phyloP scores from a whole-genome alignment of 805 yeast genomes.

The Candida namnaoensis region DNA sequence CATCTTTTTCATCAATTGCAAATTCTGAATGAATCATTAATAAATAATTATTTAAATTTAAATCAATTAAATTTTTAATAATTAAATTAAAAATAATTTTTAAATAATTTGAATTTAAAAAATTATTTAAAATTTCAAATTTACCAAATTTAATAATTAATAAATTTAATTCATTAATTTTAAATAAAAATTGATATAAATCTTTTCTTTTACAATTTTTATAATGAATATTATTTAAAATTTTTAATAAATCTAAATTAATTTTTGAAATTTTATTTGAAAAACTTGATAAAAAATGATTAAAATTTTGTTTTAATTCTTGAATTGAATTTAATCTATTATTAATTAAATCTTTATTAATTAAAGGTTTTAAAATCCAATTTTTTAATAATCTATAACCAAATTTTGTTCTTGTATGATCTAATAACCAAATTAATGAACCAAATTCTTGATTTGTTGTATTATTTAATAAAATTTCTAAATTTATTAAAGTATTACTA shows the following conservation, averaged over 20 bases:
- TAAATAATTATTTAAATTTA: constrained; percentile 27
- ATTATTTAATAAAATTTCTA: constrained; percentile 67
- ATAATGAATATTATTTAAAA: constrained; percentile 51
- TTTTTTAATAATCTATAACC: constrained; percentile 59
- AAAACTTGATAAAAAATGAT: constrained; percentile 25
- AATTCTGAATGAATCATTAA: constrained; percentile 38
- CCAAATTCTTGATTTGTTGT: constrained; percentile 54
- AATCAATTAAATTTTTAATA: constrained; percentile 20
- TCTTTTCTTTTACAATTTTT: constrained; percentile 52
- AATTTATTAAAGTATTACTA: constrained; percentile 54
- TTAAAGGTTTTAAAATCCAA: constrained; percentile 75
- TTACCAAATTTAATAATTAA: constrained; percentile 19
- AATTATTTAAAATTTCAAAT: constrained; percentile 15
- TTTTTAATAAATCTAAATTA: constrained; percentile 56
- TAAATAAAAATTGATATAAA: constrained; percentile 40
- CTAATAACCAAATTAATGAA: constrained; percentile 69
- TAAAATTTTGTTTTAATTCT: constrained; percentile 31
- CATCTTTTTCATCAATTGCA: constrained; percentile 43
- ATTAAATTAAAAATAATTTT: constrained; percentile 28
- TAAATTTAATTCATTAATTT: constrained; percentile 24
- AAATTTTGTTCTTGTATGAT: constrained; percentile 71
- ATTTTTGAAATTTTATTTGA: constrained; percentile 19
- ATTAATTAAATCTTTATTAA: constrained; percentile 42
- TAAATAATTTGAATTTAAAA: constrained; percentile 24
- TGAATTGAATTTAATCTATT: constrained; percentile 57